Evolutionary conservation across 257 asterid species (phyloP).

Genomic region (Fraxinus americana): DNA sequence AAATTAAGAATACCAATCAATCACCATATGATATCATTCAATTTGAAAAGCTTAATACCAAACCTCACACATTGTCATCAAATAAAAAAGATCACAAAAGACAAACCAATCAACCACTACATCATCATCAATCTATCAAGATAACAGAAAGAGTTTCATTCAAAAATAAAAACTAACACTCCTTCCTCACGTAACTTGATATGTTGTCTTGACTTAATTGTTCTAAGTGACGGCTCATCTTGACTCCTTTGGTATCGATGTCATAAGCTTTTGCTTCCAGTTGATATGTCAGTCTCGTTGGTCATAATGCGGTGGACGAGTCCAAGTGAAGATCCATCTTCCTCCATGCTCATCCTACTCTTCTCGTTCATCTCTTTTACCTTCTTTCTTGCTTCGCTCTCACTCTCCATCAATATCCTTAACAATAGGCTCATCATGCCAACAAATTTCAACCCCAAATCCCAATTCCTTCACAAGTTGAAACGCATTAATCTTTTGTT

Average conservation of each 20-base stretch:
- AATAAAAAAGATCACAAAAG: background rate
- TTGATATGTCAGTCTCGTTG: background rate
- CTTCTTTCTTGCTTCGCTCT: conserved; percentile 33
- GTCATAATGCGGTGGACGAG: conserved; percentile 29
- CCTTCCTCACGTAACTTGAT: background rate
- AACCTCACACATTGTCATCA: background rate
- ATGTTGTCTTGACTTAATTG: background rate
- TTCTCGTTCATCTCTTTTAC: conserved; percentile 35
- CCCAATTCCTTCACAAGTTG: conserved; percentile 56
- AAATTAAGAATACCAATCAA: no score
- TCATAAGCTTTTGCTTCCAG: background rate
- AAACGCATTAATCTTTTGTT: conserved; percentile 62
- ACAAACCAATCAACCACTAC: background rate
- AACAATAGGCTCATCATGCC: conserved; percentile 19
- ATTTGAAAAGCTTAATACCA: background rate
- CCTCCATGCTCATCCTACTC: conserved; percentile 35
- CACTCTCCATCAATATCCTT: conserved; percentile 44
- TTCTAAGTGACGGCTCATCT: background rate
- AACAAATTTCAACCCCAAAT: conserved; percentile 42
- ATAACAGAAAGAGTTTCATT: background rate
- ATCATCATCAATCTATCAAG: background rate
- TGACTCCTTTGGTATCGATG: background rate
- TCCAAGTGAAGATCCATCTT: conserved; percentile 56
- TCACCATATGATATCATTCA: no score
- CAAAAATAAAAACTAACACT: background rate